Base-by-base conservation (phyloP, 108 stramenopile genomes). In the Schizochytrium sp. region DNA sequence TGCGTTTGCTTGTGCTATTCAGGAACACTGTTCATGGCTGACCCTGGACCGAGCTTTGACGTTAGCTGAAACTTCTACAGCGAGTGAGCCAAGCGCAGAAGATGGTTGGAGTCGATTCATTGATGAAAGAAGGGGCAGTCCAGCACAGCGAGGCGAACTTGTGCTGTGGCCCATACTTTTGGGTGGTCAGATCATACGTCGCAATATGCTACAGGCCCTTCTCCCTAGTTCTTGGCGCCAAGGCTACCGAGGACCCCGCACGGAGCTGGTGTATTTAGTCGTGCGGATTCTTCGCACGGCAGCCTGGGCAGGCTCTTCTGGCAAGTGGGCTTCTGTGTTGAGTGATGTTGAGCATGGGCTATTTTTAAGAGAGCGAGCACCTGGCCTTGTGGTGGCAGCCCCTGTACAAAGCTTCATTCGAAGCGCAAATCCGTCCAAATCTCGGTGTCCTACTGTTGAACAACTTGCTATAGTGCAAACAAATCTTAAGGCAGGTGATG, bases 401-500 rank as follows among this genome's bases (percentile, higher is more conserved):
- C 50, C 50, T 10, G 28, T 10, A 53, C 76, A 55, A 55, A 42
- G 50, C 47, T 55, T 55, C 10, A 53, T 49, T 7, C 53, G 76
- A 5, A 83, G 40, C 28, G 40, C 72, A 44, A 28, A 83, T 10
- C 8, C 50, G 17, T 55, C 28, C 53, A 83, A 83, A 15, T 12
- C 64, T 38, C 12, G 64, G 15, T 5, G 50, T 5, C 47, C 55
- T 47, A 83, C 76, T 19, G 5, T 53, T 5, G 76, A 83, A 28
- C 76, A 83, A 53, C 76, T 55, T 10, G 76, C 76, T 40, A 55
- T 83, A 5, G 76, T 83, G n/a, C 53, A 49, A 10, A 47, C 76
- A 1, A 83, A 83, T 83, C 28, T 83, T 0, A 40, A 46, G 5
- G 17, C 47, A 10, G 76, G 76, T n/a, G 76, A 83, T 10, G 53